Evolutionary conservation across 1,139 yeast species (phyloP).

Genomic region (Candida smagusa): DNA sequence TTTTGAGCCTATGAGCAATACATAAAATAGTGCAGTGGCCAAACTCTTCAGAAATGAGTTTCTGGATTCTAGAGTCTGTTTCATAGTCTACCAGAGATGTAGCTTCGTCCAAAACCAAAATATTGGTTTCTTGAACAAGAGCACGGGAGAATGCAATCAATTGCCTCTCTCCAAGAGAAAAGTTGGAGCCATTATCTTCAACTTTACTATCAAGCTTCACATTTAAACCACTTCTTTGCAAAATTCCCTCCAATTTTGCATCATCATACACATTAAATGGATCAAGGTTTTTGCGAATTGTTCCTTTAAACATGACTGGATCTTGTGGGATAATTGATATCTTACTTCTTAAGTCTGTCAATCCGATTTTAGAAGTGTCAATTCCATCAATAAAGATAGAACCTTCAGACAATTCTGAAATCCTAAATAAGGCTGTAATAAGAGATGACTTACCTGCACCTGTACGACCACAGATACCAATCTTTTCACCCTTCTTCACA

Average conservation of each 20-base stretch:
- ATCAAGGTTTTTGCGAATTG: slow-evolving; percentile 63
- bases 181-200: slow-evolving; percentile 72
- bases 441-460: slow-evolving; percentile 79
- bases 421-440: slow-evolving; percentile 61
- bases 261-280: slow-evolving; percentile 57
- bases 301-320: slow-evolving; percentile 68
- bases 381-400: slow-evolving; percentile 54
- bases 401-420: slow-evolving; percentile 56
- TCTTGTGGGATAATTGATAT: slow-evolving; percentile 78
- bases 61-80: slow-evolving; percentile 70
- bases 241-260: slow-evolving; percentile 46
- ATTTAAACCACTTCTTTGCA: slow-evolving; percentile 58
- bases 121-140: slow-evolving; percentile 62
- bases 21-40: slow-evolving; percentile 66
- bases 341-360: slow-evolving; percentile 55
- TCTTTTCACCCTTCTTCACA: slow-evolving; percentile 54
- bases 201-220: slow-evolving; percentile 52
- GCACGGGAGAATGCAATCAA: slow-evolving; percentile 75
- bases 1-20: slow-evolving; percentile 75
- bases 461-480: slow-evolving; percentile 77
- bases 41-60: slow-evolving; percentile 60
- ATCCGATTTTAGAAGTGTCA: slow-evolving; percentile 55
- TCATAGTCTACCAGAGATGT: slow-evolving; percentile 81
- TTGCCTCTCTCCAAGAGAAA: slow-evolving; percentile 77
- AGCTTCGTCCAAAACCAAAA: slow-evolving; percentile 76